Evolutionary conservation across 73 alveolate species (phyloP).

Genomic region (Paramecium tetraurelia): DNA sequence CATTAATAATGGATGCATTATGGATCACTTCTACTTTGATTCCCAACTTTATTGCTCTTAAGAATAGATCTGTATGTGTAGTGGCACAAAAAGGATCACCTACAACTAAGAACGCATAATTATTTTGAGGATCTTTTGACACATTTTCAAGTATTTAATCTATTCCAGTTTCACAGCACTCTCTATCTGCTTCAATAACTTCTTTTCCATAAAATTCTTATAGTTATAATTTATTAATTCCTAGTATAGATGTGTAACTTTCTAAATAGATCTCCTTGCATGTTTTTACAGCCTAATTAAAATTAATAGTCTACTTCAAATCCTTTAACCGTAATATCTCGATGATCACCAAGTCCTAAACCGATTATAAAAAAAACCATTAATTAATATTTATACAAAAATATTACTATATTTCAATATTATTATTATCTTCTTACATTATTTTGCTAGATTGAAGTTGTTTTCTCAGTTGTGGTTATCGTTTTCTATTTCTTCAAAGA

Average conservation of each 20-base stretch:
- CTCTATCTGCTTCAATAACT: conserved; percentile 97
- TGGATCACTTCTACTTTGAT: conserved; percentile 95
- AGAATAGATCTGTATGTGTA: conserved; percentile 97
- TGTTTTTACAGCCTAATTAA: neutral
- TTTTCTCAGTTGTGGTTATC: neutral
- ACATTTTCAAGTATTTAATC: conserved; percentile 91
- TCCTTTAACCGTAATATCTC: conserved; percentile 97
- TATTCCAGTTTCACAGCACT: conserved; percentile 96
- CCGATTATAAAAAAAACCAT: conserved; percentile 99
- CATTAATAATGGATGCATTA: conserved; percentile 98
- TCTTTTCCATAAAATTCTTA: conserved; percentile 89
- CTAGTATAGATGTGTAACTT: conserved; percentile 96
- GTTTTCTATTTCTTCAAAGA: neutral
- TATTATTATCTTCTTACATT: neutral
- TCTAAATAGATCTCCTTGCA: conserved; percentile 84
- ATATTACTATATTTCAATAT: neutral
- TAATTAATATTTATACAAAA: neutral
- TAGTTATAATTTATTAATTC: conserved; percentile 77
- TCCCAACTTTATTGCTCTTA: conserved; percentile 93
- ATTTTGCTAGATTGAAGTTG: neutral
- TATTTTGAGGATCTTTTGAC: conserved; percentile 69
- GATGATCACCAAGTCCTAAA: conserved; percentile 96
- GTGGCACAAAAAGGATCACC: conserved; percentile 99
- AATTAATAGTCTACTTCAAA: conserved; percentile 82
- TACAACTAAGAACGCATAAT: conserved; percentile 94